Evolutionary conservation across 2,329 filamentous ascomycete species (phyloP), one percentile per base, ranked within the genome.

Genomic region (Orbilia javanica): DNA sequence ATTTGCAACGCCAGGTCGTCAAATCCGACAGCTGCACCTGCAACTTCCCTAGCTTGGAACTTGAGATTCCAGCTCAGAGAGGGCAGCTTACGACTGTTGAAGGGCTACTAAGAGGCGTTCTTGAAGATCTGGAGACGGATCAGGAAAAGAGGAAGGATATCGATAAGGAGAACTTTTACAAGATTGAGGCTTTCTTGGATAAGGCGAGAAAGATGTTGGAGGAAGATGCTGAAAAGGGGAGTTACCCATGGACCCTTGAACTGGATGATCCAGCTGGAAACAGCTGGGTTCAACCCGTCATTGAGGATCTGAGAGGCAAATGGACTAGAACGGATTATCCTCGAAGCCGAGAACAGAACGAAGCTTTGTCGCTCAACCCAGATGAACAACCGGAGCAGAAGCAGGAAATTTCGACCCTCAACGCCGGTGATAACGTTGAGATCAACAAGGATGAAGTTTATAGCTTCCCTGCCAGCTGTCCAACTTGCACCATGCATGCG

Each of bases 51-150:
- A 93, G 97, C 82, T 87, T 98, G 62, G 94, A 97, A 83, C 88
- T 99, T 80, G 96, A 99, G 85, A 94, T 98, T 80, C 96, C 96
- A 20, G 88, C 93, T 57, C 95, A 94, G 69, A 91, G 94, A 71
- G 94, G 96, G 72, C 94, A 97, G 85, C 89, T 98, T 79, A 95
- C 93, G 75, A 99, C 97, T 83, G 88, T 99, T 7, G 96, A 99
- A 85, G 95, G 96, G 65, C 88, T 98, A 2, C 86, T 99, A 50
- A 88, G 87, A 44, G 92, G 89, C 82, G 90, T 97, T 34, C 86
- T 96, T 53, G 90, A 93, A 75, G 94, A 97, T 82, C 87, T 99
- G 7, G 90, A 92, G 79, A 86, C 91, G 82, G 92, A 93, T 81
- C 96, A 99, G 84, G 90, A 92, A n/a, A 88, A 90, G 79, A 89